These are phyloP conservation scores for Ogataea sp. DNA, from an alignment of 805 yeast species.

Conservation along the genomic window DNA sequence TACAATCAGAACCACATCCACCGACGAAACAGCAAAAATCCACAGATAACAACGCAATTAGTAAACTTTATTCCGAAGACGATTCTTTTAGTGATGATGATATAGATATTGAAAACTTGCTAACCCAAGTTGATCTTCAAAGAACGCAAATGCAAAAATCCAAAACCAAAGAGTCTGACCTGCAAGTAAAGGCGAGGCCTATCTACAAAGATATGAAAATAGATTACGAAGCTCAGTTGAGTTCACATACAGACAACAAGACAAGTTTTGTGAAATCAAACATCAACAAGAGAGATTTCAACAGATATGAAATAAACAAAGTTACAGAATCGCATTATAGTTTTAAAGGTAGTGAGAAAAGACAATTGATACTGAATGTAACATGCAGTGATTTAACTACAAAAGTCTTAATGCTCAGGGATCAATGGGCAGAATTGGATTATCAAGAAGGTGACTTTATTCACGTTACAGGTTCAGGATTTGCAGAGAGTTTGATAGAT, in stretches of 20 bases:
- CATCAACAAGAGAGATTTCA: conserved; percentile 37
- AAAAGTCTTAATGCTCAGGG: conserved; percentile 46
- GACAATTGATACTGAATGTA: conserved; percentile 51
- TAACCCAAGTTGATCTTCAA: conserved; percentile 22
- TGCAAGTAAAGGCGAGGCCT: neutral
- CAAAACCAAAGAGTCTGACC: neutral
- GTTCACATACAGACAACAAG: conserved; percentile 2
- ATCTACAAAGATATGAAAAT: conserved; percentile 15
- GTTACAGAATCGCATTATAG: conserved; percentile 26
- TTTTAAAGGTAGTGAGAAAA: conserved; percentile 19
- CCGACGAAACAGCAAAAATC: too few species aligned
- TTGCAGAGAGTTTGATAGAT: conserved; percentile 38
- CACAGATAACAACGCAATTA: neutral
- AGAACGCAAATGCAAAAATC: conserved; percentile 6
- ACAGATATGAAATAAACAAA: conserved; percentile 35
- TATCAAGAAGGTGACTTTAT: conserved; percentile 46
- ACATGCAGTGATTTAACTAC: conserved; percentile 24
- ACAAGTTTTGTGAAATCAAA: conserved; percentile 32
- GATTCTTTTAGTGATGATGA: conserved; percentile 7
- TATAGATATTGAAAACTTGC: conserved; percentile 5
- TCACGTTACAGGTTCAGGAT: conserved; percentile 43
- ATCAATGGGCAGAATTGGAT: conserved; percentile 48
- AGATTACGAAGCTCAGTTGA: conserved; percentile 7
- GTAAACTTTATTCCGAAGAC: neutral
- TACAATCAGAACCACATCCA: too few species aligned